phyloP scores from a whole-genome alignment of 1,284 basidiomycete species.

The Marasmius sp. region DNA sequence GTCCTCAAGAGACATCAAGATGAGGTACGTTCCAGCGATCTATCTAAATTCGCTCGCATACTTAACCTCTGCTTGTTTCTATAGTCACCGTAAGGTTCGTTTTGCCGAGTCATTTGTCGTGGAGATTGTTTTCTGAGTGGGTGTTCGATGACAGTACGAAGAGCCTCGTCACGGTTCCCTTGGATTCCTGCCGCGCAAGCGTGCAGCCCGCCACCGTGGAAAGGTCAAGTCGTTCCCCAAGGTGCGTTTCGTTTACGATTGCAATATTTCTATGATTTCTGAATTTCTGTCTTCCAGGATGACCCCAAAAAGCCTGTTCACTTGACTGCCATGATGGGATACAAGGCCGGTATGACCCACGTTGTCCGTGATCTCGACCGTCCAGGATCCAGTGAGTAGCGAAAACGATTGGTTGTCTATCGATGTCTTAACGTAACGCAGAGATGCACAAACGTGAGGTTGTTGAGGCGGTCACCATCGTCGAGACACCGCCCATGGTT shows the following conservation, averaged over 20 bases:
- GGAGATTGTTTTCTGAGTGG: conserved; percentile 13
- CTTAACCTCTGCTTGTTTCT: conserved; percentile 15
- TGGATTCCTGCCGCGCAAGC: conserved; percentile 92
- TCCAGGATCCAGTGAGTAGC: conserved; percentile 88
- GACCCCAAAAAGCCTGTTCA: conserved; percentile 99
- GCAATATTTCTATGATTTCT: conserved; percentile 9
- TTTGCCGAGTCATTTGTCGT: conserved; percentile 13
- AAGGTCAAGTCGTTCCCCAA: conserved; percentile 99
- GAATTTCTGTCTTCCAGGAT: conserved; percentile 60
- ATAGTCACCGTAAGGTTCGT: conserved; percentile 65
- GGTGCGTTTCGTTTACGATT: conserved; percentile 42
- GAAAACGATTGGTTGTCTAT: conserved; percentile 6
- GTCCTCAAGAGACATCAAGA: conserved; percentile 47
- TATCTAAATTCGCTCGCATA: conserved; percentile 8
- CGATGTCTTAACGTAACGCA: conserved; percentile 29
- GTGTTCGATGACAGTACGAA: conserved; percentile 68
- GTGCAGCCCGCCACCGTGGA: conserved; percentile 93
- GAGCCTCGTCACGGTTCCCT: conserved; percentile 94
- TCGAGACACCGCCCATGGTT: conserved; percentile 98
- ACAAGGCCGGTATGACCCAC: conserved; percentile 99
- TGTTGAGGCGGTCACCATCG: conserved; percentile 94
- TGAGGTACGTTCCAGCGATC: conserved; percentile 42
- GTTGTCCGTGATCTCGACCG: conserved; percentile 99
- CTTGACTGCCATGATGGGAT: conserved; percentile 97
- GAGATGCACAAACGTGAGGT: conserved; percentile 99